phyloP scores from a whole-genome alignment of 345 rosid species.

The Lepidium didymum region DNA sequence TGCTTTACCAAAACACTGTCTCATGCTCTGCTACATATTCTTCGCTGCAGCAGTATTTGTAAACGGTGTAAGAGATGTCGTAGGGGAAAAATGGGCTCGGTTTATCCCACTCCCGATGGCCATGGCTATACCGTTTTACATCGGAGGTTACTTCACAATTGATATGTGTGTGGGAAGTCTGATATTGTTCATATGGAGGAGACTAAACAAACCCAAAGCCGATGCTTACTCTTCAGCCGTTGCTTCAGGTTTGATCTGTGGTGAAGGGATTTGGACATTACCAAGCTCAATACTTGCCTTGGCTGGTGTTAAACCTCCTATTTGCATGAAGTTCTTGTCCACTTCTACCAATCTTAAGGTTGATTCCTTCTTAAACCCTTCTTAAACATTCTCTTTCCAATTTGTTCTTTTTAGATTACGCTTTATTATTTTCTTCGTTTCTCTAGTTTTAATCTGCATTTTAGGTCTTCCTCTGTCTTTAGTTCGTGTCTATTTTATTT shows the following conservation, averaged over 20 bases:
- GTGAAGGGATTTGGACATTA: constrained; percentile 72
- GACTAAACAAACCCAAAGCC: constrained; percentile 46
- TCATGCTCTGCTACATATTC: constrained; percentile 44
- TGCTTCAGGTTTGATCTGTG: constrained; percentile 71
- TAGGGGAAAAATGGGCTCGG: constrained; percentile 29
- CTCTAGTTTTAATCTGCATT: not conserved
- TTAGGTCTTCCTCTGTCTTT: not conserved
- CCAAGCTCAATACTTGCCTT: constrained; percentile 57
- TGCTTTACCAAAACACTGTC: constrained; percentile 54
- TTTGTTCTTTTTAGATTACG: not conserved
- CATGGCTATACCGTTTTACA: constrained; percentile 74
- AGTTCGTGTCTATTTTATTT: constrained; percentile 7
- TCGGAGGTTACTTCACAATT: constrained; percentile 63
- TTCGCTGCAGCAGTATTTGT: constrained; percentile 46
- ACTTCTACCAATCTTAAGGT: constrained; percentile 38
- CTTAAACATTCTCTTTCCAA: not conserved
- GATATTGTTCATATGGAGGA: constrained; percentile 58
- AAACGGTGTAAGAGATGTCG: constrained; percentile 37
- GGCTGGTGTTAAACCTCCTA: constrained; percentile 51
- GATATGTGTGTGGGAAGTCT: constrained; percentile 79
- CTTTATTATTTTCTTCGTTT: not conserved
- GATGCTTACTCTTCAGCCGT: constrained; percentile 58
- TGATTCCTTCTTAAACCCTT: constrained; percentile 37
- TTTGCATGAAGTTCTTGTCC: constrained; percentile 78
- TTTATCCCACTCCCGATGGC: constrained; percentile 67